Evolutionary conservation across 352 stramenopile genomes (phyloP).

Genomic region (Globisporangium radiosum): DNA sequence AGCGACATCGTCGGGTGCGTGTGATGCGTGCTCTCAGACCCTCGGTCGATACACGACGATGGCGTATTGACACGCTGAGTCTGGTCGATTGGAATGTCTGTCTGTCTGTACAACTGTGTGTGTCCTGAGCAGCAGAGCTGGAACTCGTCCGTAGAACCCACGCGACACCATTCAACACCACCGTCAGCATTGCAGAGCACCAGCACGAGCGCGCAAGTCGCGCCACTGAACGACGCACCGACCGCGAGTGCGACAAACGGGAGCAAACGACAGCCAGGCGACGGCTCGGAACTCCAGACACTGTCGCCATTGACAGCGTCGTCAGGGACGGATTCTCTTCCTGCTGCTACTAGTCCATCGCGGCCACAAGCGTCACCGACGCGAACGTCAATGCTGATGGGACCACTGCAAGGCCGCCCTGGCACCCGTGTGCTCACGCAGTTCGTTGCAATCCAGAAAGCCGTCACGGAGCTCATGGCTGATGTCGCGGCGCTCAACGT

Average conservation of each 20-base stretch:
- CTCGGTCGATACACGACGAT: not conserved
- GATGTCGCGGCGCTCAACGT: conserved; percentile 8
- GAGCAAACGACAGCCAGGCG: no score
- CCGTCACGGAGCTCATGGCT: not conserved
- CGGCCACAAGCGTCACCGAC: not conserved
- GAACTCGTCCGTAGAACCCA: not conserved
- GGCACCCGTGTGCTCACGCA: not conserved
- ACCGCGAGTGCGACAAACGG: no score
- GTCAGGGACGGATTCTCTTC: no score
- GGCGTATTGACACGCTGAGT: not conserved
- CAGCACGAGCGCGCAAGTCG: no score
- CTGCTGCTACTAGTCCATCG: not conserved
- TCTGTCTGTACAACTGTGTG: not conserved
- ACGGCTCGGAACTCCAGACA: no score
- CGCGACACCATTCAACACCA: no score
- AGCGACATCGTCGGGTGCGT: conserved; percentile 20
- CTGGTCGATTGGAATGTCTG: not conserved
- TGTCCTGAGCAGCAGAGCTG: not conserved
- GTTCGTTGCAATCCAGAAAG: conserved; percentile 7
- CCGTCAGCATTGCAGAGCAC: no score
- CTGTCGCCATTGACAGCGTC: no score
- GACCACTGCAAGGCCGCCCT: not conserved
- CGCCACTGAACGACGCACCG: no score
- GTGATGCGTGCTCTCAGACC: not conserved
- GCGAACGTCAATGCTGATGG: not conserved